These are phyloP conservation scores for Rhododendron molle DNA, from an alignment of 148 eudicot species.

Conservation along the genomic window DNA sequence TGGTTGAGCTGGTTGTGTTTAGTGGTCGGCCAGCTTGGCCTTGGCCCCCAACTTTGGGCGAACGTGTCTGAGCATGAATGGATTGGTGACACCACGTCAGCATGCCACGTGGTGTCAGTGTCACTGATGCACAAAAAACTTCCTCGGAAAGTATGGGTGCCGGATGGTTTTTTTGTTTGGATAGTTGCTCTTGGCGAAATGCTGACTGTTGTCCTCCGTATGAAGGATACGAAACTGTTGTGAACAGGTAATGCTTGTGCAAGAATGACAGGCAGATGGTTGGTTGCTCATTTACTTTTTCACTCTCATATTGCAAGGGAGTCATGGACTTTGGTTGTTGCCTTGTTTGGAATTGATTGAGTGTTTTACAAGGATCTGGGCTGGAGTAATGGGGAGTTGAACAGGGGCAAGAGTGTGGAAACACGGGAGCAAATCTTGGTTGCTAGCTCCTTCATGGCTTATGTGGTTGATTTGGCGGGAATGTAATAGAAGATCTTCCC, in stretches of 20 bases:
- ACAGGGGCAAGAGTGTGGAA: not conserved
- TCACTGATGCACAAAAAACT: not conserved
- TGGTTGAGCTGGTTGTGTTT: not conserved
- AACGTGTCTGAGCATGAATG: not conserved
- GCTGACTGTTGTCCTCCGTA: not conserved
- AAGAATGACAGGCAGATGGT: not conserved
- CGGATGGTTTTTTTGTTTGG: not conserved
- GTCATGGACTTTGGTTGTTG: not conserved
- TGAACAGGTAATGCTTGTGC: not conserved
- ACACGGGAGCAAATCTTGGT: not conserved
- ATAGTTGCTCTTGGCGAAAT: not conserved
- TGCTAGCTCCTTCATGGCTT: not conserved
- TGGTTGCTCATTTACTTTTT: not conserved
- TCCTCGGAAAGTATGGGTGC: not conserved
- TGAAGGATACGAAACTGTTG: not conserved
- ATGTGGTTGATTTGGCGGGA: not conserved
- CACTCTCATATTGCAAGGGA: not conserved
- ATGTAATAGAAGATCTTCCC: not conserved
- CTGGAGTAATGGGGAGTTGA: not conserved
- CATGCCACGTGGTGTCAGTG: not conserved
- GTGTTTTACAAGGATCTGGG: not conserved
- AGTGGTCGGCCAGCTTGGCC: not conserved
- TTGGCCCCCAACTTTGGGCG: not conserved
- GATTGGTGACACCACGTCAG: not conserved
- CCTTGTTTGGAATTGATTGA: not conserved